A percentile compares a stretch with the other conserved stretches of the same genome.
phyloP scores from a whole-genome alignment of 495 filamentous ascomycete genomes.

The Aspergillus indologenus region DNA sequence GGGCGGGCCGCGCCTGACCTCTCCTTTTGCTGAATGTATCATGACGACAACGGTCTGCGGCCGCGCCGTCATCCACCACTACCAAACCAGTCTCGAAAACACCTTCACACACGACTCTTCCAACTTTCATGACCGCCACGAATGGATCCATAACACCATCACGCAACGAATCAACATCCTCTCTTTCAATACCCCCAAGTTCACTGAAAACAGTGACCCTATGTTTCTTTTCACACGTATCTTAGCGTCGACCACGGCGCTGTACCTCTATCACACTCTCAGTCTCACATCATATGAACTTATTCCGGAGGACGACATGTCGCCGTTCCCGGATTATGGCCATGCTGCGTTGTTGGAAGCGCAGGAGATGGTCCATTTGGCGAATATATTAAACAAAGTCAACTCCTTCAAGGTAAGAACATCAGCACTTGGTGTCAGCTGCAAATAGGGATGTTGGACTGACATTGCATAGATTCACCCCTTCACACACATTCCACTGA shows the following conservation, averaged over 20 bases:
- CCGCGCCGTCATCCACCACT: slow-evolving; percentile 42
- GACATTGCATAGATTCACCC: slow-evolving; percentile 14
- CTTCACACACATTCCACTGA: slow-evolving; percentile 19
- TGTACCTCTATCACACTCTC: slow-evolving; percentile 32
- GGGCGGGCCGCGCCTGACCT: slow-evolving; percentile 26
- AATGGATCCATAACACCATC: slow-evolving; percentile 45
- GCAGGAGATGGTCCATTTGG: slow-evolving; percentile 37
- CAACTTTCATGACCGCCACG: slow-evolving; percentile 43
- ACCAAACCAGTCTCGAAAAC: slow-evolving; percentile 28
- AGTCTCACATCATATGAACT: too few relatives aligned
- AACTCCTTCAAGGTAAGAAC: slow-evolving; percentile 36
- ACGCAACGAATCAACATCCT: slow-evolving; percentile 31
- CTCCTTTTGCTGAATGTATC: slow-evolving; percentile 47
- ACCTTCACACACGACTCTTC: slow-evolving; percentile 23
- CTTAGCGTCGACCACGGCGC: slow-evolving; percentile 39
- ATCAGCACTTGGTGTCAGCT: too few relatives aligned
- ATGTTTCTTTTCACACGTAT: slow-evolving; percentile 42
- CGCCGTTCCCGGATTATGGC: not conserved
- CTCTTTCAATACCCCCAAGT: slow-evolving; percentile 14
- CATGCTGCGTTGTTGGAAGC: slow-evolving; percentile 9
- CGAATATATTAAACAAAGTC: slow-evolving; percentile 40
- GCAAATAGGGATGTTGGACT: not conserved
- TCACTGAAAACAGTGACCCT: slow-evolving; percentile 35
- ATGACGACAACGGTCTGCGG: slow-evolving; percentile 48
- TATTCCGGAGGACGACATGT: slow-evolving; percentile 9